phyloP scores from a whole-genome alignment of 2,329 filamentous ascomycete species.

The Trichoderma pleuroti region DNA sequence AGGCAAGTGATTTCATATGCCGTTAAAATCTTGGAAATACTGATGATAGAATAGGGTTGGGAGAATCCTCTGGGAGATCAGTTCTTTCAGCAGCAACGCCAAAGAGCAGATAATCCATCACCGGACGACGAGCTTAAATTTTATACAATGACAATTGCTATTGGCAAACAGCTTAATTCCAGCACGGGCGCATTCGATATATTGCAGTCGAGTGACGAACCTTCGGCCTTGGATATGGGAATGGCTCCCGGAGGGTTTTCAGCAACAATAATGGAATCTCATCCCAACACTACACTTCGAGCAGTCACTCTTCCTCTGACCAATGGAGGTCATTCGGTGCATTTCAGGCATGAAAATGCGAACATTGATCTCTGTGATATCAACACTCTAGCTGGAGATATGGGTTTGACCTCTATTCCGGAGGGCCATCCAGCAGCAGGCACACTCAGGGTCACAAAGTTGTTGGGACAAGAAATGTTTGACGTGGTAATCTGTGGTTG shows the following conservation, averaged over 20 bases:
- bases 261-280: neutral
- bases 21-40: neutral
- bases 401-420: neutral
- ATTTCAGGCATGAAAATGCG: neutral
- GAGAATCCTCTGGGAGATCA: neutral
- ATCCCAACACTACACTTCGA: neutral
- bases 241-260: neutral
- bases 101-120: neutral
- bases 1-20: neutral
- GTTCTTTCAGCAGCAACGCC: neutral
- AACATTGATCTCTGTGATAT: neutral
- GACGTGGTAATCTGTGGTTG: neutral
- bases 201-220: neutral
- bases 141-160: neutral
- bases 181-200: neutral
- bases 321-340: neutral
- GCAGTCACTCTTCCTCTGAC: neutral
- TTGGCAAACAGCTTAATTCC: neutral
- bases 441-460: neutral
- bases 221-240: neutral
- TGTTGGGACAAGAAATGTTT: neutral
- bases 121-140: neutral
- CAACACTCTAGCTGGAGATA: neutral
- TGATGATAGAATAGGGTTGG: neutral
- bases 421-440: neutral